Evolutionary conservation across 2,329 filamentous ascomycete species (phyloP).

Genomic region (Trichoderma harzianum): DNA sequence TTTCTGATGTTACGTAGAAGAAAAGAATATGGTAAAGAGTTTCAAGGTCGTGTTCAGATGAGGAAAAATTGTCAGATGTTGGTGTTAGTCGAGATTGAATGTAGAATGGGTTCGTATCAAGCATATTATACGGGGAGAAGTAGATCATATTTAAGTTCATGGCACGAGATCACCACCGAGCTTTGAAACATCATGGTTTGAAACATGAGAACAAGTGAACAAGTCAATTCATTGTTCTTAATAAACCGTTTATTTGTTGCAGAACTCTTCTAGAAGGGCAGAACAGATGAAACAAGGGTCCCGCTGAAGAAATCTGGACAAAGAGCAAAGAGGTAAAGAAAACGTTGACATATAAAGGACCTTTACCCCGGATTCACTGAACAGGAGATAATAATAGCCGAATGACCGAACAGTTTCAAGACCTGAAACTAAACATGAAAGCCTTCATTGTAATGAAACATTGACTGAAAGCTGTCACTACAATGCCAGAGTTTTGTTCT

Average conservation of each 20-base stretch:
- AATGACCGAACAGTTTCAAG: neutral
- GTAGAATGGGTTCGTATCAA: neutral
- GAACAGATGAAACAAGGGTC: neutral
- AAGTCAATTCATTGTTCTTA: constrained; percentile 5
- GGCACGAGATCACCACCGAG: neutral
- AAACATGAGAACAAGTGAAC: neutral
- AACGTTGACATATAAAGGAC: neutral
- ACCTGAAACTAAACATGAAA: neutral
- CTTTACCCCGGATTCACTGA: neutral
- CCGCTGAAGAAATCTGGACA: constrained; percentile 1
- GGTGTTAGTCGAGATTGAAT: neutral
- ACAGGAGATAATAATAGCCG: neutral
- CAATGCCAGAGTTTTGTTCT: neutral
- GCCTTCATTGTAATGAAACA: neutral
- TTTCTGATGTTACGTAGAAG: neutral
- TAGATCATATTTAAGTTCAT: neutral
- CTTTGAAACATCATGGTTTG: neutral
- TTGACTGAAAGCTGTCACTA: neutral
- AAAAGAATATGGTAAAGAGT: neutral
- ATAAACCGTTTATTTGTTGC: neutral
- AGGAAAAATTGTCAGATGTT: neutral
- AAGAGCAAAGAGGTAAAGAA: neutral
- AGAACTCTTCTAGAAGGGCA: neutral
- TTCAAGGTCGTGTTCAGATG: neutral
- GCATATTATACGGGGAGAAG: neutral